Evolutionary conservation across 202 grass and related monocot species (phyloP).

Genomic region (Panicum virgatum): DNA sequence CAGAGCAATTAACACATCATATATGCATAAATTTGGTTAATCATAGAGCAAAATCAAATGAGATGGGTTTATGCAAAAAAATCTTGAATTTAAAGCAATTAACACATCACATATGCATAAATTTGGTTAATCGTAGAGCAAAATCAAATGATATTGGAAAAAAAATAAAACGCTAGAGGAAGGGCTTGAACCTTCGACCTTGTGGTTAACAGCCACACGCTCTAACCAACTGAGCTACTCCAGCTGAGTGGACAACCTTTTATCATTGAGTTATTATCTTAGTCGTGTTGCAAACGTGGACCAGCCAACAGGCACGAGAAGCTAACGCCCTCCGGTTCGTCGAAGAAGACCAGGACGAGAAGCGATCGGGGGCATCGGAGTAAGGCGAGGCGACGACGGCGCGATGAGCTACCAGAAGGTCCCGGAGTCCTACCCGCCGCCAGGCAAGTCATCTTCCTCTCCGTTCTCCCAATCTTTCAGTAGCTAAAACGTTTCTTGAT

Average conservation of each 20-base stretch:
- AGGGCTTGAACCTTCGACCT: slow-evolving; percentile 82
- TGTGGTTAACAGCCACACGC: slow-evolving; percentile 83
- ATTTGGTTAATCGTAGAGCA: no score
- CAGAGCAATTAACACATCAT: no score
- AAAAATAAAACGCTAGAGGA: slow-evolving; percentile 47
- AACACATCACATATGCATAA: no score
- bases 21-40: no score
- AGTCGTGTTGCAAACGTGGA: not conserved
- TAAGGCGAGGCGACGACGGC: not conserved
- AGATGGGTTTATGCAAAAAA: no score
- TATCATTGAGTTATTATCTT: no score
- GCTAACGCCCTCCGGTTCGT: not conserved
- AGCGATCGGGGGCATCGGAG: slow-evolving; percentile 23
- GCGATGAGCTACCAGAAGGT: slow-evolving; percentile 78
- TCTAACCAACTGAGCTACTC: slow-evolving; percentile 81
- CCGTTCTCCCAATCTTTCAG: not conserved
- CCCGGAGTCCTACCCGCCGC: slow-evolving; percentile 58
- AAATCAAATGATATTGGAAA: no score
- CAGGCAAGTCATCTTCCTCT: slow-evolving; percentile 48
- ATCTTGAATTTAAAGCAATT: no score
- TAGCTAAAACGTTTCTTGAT: not conserved
- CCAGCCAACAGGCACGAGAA: not conserved
- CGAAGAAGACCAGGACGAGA: not conserved
- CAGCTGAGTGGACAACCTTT: no score
- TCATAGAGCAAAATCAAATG: no score